Conservation (phyloP, 306 rosid genomes). For the Corylus heterophylla region DNA sequence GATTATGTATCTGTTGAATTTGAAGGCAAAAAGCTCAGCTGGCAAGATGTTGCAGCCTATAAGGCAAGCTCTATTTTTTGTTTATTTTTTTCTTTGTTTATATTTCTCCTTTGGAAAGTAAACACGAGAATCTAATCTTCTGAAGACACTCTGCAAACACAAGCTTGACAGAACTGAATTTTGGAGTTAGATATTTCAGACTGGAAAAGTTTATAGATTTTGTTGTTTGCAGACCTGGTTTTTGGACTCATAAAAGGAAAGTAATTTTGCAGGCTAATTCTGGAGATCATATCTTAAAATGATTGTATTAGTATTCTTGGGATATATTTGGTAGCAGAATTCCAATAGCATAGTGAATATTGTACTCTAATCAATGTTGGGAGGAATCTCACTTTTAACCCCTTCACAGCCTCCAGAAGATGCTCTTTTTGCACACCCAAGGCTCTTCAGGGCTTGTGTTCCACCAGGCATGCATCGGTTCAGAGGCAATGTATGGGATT, state of each 20-base stretch:
- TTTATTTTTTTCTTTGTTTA: constrained; percentile 15
- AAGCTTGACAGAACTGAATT: constrained; percentile 12
- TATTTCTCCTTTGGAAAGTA: constrained; percentile 15
- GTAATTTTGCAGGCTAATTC: background rate
- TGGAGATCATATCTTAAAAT: background rate
- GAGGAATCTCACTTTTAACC: constrained; percentile 19
- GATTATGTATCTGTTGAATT: constrained; percentile 90
- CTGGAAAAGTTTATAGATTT: background rate
- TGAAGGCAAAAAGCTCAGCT: constrained; percentile 73
- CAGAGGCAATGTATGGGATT: constrained; percentile 96
- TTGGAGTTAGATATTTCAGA: background rate
- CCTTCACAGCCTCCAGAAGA: constrained; percentile 88
- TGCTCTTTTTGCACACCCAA: constrained; percentile 90
- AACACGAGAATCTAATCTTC: background rate
- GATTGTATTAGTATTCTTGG: background rate
- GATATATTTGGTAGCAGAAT: background rate
- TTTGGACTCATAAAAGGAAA: background rate
- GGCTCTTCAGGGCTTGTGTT: constrained; percentile 94
- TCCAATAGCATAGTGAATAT: background rate
- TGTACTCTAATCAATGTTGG: constrained; percentile 7
- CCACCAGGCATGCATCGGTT: constrained; percentile 97
- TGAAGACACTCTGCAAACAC: constrained; percentile 12
- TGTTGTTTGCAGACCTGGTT: background rate
- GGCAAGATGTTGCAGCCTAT: constrained; percentile 90
- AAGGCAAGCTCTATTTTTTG: constrained; percentile 53